Conservation (phyloP, 495 filamentous ascomycete genomes). For the Lasiosphaeria hispida region DNA sequence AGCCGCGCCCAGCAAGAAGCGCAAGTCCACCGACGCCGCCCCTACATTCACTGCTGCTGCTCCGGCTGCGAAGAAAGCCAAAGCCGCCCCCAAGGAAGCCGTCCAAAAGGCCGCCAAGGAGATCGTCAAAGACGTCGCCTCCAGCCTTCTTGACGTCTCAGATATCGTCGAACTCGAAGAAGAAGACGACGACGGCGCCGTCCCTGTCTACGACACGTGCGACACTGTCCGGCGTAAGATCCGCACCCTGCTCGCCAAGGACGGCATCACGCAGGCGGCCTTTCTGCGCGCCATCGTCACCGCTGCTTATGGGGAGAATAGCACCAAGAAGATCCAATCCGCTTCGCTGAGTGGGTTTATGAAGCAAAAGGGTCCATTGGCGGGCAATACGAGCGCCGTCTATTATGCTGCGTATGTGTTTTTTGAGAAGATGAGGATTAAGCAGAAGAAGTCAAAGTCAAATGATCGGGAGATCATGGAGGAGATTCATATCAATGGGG, state of each 20-base stretch:
- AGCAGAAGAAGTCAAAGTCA: conserved; percentile 50
- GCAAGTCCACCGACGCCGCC: no score
- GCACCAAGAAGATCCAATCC: conserved; percentile 17
- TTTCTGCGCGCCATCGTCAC: conserved; percentile 45
- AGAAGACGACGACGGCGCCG: conserved; percentile 31
- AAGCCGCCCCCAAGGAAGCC: neutral
- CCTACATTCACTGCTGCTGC: neutral
- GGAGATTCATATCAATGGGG: conserved; percentile 27
- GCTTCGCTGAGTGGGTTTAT: conserved; percentile 41
- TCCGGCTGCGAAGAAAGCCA: neutral
- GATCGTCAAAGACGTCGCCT: neutral
- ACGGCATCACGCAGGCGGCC: conserved; percentile 44
- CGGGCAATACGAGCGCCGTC: conserved; percentile 37
- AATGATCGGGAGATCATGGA: conserved; percentile 52
- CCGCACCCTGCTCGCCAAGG: conserved; percentile 39
- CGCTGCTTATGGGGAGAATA: conserved; percentile 8
- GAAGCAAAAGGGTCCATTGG: conserved; percentile 41
- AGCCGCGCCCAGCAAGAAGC: neutral
- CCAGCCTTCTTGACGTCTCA: conserved; percentile 25
- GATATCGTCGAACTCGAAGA: conserved; percentile 39
- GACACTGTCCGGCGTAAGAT: conserved; percentile 55
- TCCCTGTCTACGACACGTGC: conserved; percentile 51
- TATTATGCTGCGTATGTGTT: conserved; percentile 52
- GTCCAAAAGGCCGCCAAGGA: neutral
- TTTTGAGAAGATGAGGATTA: conserved; percentile 56